Evolutionary conservation across 371 early-diverging fungal species (phyloP), one percentile per base, ranked within the genome.

Genomic region (Actinomucor elegans): DNA sequence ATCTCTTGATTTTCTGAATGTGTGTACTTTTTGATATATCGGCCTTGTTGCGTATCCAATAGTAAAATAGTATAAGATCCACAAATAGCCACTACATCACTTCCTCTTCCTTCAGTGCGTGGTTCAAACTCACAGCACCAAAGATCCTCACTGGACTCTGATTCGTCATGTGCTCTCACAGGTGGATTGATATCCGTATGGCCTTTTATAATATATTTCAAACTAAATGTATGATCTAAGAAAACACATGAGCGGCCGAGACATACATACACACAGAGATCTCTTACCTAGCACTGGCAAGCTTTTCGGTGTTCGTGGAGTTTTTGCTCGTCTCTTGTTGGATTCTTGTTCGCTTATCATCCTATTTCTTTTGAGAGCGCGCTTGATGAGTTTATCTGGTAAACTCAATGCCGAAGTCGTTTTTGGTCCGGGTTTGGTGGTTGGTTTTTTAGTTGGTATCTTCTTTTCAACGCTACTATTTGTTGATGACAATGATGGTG

Each of bases 1-100:
- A 73, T 68, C 33, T 84, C 84, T n/a, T 75, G 73, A 2, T 50
- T 46, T 38, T 75, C 77, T 11, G 72, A 41, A 44, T 84, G 84
- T 7, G 75, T 82, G 51, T 80, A 84, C 52, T 82, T 84, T 48
- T 75, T 77, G 17, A 69, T 53, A 20, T 77, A 69, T 27, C 64
- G 66, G 14, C 77, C 80, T 27, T 75, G 66, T 2, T 65, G 56
- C 20, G 70, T 68, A 52, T 84, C 80, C 18, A 82, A 62, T 31
- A 84, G 57, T 12, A 79, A 62, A 24, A 84, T 61, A 2, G 59
- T 73, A 24, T 79, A 75, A 0, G 71, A 77, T 17, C 80, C 79
- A 43, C 77, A 75, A 1, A 80, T 55, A 4, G 83, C 83, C 3
- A 73, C 43, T 1, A 37, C 14, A 21, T 59, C 45, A 2, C 23